Evolutionary conservation across 2,329 filamentous ascomycete species (phyloP).

Genomic region (Madurella fahalii): DNA sequence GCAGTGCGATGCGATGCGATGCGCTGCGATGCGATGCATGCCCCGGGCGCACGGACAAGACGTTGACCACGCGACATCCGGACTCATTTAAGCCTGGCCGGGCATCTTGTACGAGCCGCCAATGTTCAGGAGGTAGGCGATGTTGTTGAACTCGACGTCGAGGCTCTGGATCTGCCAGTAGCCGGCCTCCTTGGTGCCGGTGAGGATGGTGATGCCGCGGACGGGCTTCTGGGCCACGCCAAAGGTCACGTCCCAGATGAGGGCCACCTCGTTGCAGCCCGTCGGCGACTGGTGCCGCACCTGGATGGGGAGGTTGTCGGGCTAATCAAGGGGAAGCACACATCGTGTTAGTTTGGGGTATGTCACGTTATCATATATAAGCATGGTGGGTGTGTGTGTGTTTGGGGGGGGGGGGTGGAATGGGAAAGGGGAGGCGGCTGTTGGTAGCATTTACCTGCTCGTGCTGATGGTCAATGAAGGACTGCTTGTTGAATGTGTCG

Average conservation of each 20-base stretch:
- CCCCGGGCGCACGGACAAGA: no score
- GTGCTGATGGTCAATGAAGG: slow-evolving; percentile 28
- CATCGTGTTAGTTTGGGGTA: neutral
- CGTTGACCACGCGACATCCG: no score
- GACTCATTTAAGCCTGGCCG: no score
- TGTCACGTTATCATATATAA: neutral
- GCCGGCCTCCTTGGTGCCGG: slow-evolving; percentile 19
- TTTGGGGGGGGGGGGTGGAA: neutral
- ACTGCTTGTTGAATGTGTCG: slow-evolving; percentile 31
- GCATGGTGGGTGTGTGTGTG: neutral
- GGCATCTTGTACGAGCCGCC: slow-evolving; percentile 22
- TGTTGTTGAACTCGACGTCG: slow-evolving; percentile 34
- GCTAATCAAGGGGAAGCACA: slow-evolving; percentile 9
- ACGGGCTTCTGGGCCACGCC: slow-evolving; percentile 23
- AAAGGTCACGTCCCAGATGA: slow-evolving; percentile 33
- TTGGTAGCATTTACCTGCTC: slow-evolving; percentile 4
- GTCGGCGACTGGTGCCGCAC: slow-evolving; percentile 27
- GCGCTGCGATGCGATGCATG: no score
- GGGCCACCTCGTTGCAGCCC: slow-evolving; percentile 29
- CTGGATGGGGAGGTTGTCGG: slow-evolving; percentile 29
- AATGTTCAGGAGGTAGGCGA: slow-evolving; percentile 26
- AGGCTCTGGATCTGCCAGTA: slow-evolving; percentile 31
- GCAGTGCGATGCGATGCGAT: no score
- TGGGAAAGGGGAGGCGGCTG: neutral
- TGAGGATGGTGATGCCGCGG: slow-evolving; percentile 32